phyloP scores from a whole-genome alignment of 1,139 yeast species.

The Candida sojae region DNA sequence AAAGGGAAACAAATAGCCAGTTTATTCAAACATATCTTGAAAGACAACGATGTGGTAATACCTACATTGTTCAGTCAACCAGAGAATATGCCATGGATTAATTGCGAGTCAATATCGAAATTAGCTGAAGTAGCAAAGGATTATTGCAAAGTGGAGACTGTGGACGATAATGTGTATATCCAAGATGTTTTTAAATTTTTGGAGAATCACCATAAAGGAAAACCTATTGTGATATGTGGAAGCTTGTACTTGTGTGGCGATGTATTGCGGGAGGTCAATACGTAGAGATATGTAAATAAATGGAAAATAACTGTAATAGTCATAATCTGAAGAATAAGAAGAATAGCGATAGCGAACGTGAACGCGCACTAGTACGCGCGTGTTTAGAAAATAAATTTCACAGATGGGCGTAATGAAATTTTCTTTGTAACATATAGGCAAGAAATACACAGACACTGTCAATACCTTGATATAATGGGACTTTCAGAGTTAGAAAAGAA shows the following conservation, averaged over 20 bases:
- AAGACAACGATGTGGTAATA: constrained; percentile 54
- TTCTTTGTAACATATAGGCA: no score
- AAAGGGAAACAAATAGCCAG: constrained; percentile 63
- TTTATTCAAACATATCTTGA: constrained; percentile 54
- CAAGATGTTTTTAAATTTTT: constrained; percentile 21
- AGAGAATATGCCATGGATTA: constrained; percentile 93
- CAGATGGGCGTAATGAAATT: no score
- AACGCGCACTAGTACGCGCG: no score
- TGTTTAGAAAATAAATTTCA: no score
- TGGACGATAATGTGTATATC: constrained; percentile 14
- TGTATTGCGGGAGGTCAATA: constrained; percentile 39
- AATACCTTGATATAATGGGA: constrained; percentile 16
- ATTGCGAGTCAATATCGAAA: constrained; percentile 39
- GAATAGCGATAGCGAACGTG: not conserved
- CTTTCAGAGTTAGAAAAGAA: constrained; percentile 69
- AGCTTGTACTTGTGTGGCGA: constrained; percentile 78
- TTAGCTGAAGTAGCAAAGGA: constrained; percentile 7
- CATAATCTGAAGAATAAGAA: not conserved
- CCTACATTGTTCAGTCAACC: constrained; percentile 67
- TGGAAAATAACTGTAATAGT: not conserved
- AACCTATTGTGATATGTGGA: constrained; percentile 69
- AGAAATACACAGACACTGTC: no score
- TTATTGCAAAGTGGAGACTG: constrained; percentile 28
- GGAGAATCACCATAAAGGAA: constrained; percentile 20
- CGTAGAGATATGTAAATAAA: not conserved